Base-by-base conservation (phyloP, 23 red algal genomes). In the Agarophyton chilense region DNA sequence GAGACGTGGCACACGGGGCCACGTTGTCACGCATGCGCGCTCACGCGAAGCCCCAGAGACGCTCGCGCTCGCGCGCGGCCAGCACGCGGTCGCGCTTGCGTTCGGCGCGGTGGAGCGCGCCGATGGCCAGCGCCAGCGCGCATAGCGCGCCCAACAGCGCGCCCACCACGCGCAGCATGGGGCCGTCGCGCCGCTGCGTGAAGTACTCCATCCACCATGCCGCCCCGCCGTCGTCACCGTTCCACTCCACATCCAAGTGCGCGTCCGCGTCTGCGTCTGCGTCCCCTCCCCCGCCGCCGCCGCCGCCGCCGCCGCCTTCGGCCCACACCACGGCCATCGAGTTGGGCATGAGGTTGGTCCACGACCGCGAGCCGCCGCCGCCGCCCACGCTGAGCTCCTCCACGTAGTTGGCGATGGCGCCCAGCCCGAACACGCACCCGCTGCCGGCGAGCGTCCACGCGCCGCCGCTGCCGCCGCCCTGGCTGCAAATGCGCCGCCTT, bases 121-220 rank as follows among this genome's bases (percentile, higher is more conserved):
- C 47, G 61, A 99, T 96, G 43, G 45, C 68, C 2, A 79, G 81
- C 4, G 57, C 97, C 39, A 99, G 94, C 83, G 85, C 47, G 7
- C 63, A 21, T 0, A 95, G 77, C 36, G 85, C 35, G 32, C 51
- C 80, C 60, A 84, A 14, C 45, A 98, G 90, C 32, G 92, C 63
- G 36, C 91, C 91, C 41, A 91, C 68, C 0, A 99, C 92, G 36
- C 97, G 89, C 44, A 96, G 76, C 85, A 99, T 95, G 10, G 92
- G 93, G 31, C 97, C 84, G 29, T 82, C 88, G 26, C 93, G 62
- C 43, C 91, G 67, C 77, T 95, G 93, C 47, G 94, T 96, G 63
- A 95, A 99, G 71, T 92, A 96, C 82, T 99, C 93, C 89, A 99
- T 93, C 89, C 88, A 90, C 97, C 97, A 99, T 39, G 68, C 38